Evolutionary conservation across 2,329 filamentous ascomycete genomes (phyloP), one percentile per base, ranked within the genome.

Genomic region (Pseudocercospora vitis): DNA sequence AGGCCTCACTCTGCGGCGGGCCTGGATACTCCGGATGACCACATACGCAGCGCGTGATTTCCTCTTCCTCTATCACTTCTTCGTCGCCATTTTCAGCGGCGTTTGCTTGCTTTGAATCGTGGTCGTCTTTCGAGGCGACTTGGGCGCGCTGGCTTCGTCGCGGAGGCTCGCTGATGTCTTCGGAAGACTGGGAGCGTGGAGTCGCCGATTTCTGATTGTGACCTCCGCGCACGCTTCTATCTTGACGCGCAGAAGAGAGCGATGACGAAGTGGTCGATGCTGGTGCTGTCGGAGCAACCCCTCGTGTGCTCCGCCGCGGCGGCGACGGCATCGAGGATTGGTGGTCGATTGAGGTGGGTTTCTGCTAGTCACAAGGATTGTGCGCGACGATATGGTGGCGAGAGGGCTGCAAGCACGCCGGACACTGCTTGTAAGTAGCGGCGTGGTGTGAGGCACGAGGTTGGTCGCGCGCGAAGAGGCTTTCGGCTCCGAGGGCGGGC

Each of bases 11-110:
- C 82, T 65, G 85, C 73, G 82, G 82, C 56, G 81, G 88, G 50
- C 94, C 94, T 18, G 94, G 94, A 74, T 97, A 97, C 53, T 99
- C 94, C 68, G 95, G 90, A 65, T 88, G 86, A 64, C 91, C 91
- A 74, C 94, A 99, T 61, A 99, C 86, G 75, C 94, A 99, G 63
- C 94, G 85, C 68, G 96, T 96, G 52, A 94, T 85, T 76, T 97
- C 94, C 68, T 96, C 91, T 71, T 96, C 81, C 55, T 89, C 88
- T 45, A 80, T 79, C 29, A 78, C 74, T 44, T 78, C 77, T 35
- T 81, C 80, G 14, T 87, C 81, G 58, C 84, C 84, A 55, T 79
- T 81, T 39, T 74, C 73, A 33, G 66, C 60, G 44, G 70, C 70
- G 48, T 68, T 66, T 12, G 66, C 69, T 59, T 68, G 68, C 66